Conservation (phyloP, 768 basidiomycete genomes). For the Mycena galopus region DNA sequence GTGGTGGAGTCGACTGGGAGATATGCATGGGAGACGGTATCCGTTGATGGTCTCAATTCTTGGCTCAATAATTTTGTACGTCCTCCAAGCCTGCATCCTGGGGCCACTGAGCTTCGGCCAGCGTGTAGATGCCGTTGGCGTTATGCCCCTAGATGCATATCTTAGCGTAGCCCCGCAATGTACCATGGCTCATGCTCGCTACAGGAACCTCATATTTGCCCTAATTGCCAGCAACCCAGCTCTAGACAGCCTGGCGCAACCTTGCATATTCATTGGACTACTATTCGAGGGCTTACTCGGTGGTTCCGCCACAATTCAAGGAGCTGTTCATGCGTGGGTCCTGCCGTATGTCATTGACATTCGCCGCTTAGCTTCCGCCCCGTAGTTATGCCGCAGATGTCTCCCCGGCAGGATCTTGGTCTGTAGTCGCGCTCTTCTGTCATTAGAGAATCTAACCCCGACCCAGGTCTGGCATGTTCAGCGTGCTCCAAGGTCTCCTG, state of each 20-base stretch:
- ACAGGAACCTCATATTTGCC: constrained; percentile 28
- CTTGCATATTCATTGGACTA: constrained; percentile 23
- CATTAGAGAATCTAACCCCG: neutral
- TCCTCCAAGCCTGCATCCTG: neutral
- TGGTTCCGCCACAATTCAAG: constrained; percentile 28
- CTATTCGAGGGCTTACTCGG: constrained; percentile 30
- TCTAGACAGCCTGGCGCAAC: constrained; percentile 24
- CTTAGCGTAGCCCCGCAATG: neutral
- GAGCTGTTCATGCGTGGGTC: constrained; percentile 30
- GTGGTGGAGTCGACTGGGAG: constrained; percentile 32
- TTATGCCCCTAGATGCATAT: neutral
- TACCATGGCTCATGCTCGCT: neutral
- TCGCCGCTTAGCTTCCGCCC: neutral
- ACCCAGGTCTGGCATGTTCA: constrained; percentile 29
- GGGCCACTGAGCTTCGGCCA: neutral
- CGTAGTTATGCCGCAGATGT: constrained; percentile 33
- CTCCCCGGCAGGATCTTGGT: constrained; percentile 34
- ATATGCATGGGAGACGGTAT: constrained; percentile 32
- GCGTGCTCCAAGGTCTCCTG: constrained; percentile 30
- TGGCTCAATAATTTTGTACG: constrained; percentile 32
- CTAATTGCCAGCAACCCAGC: constrained; percentile 17
- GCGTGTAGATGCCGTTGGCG: neutral
- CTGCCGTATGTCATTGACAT: neutral
- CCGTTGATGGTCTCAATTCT: constrained; percentile 27
- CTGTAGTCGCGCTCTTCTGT: neutral